A percentile compares a stretch with the other conserved stretches of the same genome.
Evolutionary conservation across 2,329 filamentous ascomycete genomes (phyloP).

Genomic region (Cercospora janseana): DNA sequence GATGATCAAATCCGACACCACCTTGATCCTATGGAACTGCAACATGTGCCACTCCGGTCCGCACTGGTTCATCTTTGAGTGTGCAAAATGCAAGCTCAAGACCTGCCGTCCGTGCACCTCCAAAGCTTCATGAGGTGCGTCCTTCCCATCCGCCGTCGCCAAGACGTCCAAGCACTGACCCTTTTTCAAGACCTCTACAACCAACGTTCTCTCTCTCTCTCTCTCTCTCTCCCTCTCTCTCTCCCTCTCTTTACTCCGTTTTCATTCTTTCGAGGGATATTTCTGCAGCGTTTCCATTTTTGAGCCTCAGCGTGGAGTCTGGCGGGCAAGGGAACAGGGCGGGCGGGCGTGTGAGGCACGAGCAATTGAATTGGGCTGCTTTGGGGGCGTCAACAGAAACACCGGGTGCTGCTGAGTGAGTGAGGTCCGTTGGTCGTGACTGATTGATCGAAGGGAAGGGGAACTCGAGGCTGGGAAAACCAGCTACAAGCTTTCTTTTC

Average conservation of each 20-base stretch:
- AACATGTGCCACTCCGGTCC: constrained; percentile 52
- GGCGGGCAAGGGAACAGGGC: constrained; percentile 10
- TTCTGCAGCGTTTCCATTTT: constrained; percentile 32
- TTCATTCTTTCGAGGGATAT: constrained; percentile 23
- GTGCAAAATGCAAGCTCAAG: constrained; percentile 52
- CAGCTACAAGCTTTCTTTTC: too few relatives aligned
- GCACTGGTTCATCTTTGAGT: constrained; percentile 53
- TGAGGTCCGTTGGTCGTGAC: too few relatives aligned
- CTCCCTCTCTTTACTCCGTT: constrained; percentile 7
- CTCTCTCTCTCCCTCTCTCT: background rate
- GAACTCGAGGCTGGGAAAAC: too few relatives aligned
- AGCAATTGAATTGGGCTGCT: too few relatives aligned
- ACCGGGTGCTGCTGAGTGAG: too few relatives aligned
- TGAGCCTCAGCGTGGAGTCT: constrained; percentile 34
- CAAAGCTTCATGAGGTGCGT: constrained; percentile 40
- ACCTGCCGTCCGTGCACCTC: constrained; percentile 49
- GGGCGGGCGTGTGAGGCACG: too few relatives aligned
- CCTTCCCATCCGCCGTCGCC: background rate
- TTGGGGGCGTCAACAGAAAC: too few relatives aligned
- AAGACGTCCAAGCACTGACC: background rate
- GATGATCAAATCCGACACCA: constrained; percentile 54
- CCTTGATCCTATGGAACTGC: constrained; percentile 53
- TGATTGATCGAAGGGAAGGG: too few relatives aligned
- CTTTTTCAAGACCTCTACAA: background rate
- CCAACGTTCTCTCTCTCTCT: too few relatives aligned